Evolutionary conservation across 768 basidiomycete species (phyloP), one percentile per base, ranked within the genome.

Genomic region (Hirschioporus abietinus): DNA sequence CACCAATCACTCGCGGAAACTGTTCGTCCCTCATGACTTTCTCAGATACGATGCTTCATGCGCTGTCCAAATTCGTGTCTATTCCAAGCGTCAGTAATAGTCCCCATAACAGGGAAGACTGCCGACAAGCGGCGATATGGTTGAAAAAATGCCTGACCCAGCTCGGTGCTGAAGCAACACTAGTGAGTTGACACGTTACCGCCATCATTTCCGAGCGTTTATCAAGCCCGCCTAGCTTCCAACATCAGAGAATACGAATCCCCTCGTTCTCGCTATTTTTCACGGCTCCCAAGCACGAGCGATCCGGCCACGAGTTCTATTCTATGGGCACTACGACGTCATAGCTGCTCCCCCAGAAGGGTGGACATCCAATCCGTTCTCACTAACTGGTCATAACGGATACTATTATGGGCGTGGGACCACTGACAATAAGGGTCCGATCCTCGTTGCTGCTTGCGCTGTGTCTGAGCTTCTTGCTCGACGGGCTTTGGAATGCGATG

Each of bases 291-390:
- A 88, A 71, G 80, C 82, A 1, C 82, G 84, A 69, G 75, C 65
- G 23, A 66, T 64, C 27, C 70, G 67, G 67, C 91, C 86, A 7
- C 84, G 96, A 6, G 82, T 99, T 1, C 79, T 98, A 15, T 96
- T 96, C 76, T 99, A 99, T 70, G 96, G 95, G 88, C 97, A 99
- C 75, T 99, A 99, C 78, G 97, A 99, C 71, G 93, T 99, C n/a
- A 93, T 99, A 62, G 81, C 90, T 0, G 95, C 95, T 0, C 87
- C 86, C 0, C 76, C 79, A 10, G 80, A 85, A 7, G 86, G 88
- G 15, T 98, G 96, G 96, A 77, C 82, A 24, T 88, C 90, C 1
- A 88, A 94, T 67, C 96, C 97, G 0, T 99, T 94, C 78, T 81
- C 78, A 7, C 77, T 98, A 68, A 84, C 84, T 0, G 95, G 95